Evolutionary conservation across 148 eudicot genomes (phyloP).

Genomic region (Rhododendron kiyosumense): DNA sequence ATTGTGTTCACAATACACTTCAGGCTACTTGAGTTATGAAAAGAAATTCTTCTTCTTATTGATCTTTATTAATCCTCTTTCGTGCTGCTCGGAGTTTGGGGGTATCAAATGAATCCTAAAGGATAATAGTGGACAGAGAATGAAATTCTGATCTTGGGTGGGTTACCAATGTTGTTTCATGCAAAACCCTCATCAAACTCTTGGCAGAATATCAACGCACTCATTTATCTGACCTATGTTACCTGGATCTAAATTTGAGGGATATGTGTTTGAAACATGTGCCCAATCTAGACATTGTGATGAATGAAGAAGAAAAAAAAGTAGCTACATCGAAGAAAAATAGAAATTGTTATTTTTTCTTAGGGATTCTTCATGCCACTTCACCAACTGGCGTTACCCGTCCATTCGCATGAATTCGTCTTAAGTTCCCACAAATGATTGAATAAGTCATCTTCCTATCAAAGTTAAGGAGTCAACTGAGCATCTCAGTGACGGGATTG

Average conservation of each 20-base stretch:
- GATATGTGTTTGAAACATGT: not conserved
- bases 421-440: conserved; percentile 15
- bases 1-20: not conserved
- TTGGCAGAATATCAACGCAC: not conserved
- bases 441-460: not conserved
- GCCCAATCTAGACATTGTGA: not conserved
- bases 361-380: not conserved
- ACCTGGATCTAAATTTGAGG: not conserved
- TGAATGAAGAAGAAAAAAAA: not conserved
- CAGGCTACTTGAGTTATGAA: not conserved
- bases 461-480: not conserved
- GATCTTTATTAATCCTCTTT: not conserved
- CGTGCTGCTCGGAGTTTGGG: not conserved
- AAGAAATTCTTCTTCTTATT: not conserved
- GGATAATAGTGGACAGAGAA: not conserved
- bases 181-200: not conserved
- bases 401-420: conserved; percentile 9
- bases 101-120: not conserved
- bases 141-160: not conserved
- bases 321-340: not conserved
- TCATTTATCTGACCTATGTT: not conserved
- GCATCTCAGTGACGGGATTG: not conserved
- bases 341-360: not conserved
- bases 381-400: not conserved
- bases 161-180: not conserved